A percentile compares a stretch with the other conserved stretches of the same genome.
Evolutionary conservation across 768 basidiomycete genomes (phyloP).

Genomic region (Amanita molliuscula): DNA sequence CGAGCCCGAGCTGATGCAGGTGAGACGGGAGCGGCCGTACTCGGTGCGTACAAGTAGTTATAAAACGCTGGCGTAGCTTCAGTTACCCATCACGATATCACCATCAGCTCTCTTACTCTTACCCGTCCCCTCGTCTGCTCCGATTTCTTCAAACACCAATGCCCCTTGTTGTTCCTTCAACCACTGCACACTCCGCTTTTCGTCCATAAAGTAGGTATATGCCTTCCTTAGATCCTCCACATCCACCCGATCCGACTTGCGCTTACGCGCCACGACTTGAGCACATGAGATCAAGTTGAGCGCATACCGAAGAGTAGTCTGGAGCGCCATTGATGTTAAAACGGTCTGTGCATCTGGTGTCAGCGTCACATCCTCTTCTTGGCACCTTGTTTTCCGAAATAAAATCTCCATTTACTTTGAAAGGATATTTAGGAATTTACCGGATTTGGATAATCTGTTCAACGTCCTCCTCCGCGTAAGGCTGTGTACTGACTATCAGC

Average conservation of each 20-base stretch:
- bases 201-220: conserved; percentile 89
- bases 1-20: background rate
- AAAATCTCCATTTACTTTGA: conserved; percentile 4
- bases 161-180: conserved; percentile 73
- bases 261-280: conserved; percentile 76
- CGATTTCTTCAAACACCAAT: conserved; percentile 67
- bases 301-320: conserved; percentile 89
- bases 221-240: conserved; percentile 78
- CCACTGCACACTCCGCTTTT: conserved; percentile 88
- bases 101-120: conserved; percentile 5
- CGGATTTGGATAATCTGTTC: conserved; percentile 89
- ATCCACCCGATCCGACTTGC: conserved; percentile 73
- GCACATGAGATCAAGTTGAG: conserved; percentile 93
- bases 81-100: background rate
- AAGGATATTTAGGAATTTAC: conserved; percentile 26
- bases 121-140: conserved; percentile 13
- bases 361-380: conserved; percentile 91
- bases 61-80: too few relatives aligned
- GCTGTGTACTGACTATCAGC: conserved; percentile 88
- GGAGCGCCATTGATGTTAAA: conserved; percentile 80
- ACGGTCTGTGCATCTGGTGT: conserved; percentile 62
- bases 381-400: conserved; percentile 45
- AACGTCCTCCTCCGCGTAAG: conserved; percentile 77
- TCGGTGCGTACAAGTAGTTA: too few relatives aligned
- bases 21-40: too few relatives aligned